Conservation (phyloP, 441 rosid genomes). For the Melastoma candidum region DNA sequence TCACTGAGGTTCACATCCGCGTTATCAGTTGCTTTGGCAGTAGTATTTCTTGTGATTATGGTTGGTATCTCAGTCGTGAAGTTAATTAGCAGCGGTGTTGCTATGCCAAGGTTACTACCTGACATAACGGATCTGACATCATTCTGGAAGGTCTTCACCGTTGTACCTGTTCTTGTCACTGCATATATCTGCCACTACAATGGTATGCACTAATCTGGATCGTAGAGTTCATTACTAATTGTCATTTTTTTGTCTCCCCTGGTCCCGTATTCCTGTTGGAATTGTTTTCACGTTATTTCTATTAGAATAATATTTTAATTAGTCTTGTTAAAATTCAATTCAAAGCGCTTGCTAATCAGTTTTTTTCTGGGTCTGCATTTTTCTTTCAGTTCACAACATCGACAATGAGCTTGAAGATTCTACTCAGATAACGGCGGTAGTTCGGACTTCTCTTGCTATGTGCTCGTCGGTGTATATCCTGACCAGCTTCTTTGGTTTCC, state of each 20-base stretch:
- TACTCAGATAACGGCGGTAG: constrained; percentile 60
- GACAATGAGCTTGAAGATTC: constrained; percentile 86
- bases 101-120: constrained; percentile 19
- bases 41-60: constrained; percentile 16
- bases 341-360: no score
- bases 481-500: constrained; percentile 90
- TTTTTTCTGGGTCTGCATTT: constrained; percentile 1
- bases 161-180: constrained; percentile 17
- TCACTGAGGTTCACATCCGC: constrained; percentile 23
- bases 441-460: constrained; percentile 63
- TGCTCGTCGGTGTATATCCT: constrained; percentile 76
- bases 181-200: constrained; percentile 23
- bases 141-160: constrained; percentile 19
- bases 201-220: constrained; percentile 5
- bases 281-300: no score
- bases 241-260: not conserved
- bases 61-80: constrained; percentile 15
- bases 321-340: no score
- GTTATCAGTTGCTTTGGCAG: constrained; percentile 20
- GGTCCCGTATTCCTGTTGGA: no score
- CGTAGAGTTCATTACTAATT: not conserved
- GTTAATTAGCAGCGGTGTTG: constrained; percentile 11
- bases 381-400: constrained; percentile 81
- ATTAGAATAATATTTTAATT: no score
- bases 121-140: constrained; percentile 13